These are phyloP conservation scores for Phyllosticta capitalensis DNA, from an alignment of 2,329 filamentous ascomycete genomes.

Conservation along the genomic window DNA sequence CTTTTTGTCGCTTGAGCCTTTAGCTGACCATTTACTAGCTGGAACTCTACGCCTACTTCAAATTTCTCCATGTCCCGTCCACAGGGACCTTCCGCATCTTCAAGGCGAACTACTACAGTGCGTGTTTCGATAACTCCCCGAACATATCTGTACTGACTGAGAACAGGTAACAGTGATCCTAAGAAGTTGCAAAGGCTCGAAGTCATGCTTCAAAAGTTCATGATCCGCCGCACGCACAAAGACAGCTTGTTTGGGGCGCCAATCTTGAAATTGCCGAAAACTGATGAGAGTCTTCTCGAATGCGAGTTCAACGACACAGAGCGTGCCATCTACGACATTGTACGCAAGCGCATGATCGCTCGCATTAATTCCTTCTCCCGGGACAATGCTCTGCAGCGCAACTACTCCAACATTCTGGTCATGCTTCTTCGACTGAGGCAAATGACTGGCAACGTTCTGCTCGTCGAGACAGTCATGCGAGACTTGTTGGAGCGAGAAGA, in stretches of 20 bases:
- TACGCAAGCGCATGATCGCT: conserved; percentile 34
- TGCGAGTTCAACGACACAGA: conserved; percentile 46
- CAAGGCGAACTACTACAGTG: conserved; percentile 35
- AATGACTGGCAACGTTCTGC: conserved; percentile 40
- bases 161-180: conserved; percentile 8
- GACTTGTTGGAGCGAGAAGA: conserved; percentile 37
- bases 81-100: conserved; percentile 34
- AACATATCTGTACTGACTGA: neutral
- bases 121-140: neutral
- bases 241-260: conserved; percentile 45
- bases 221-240: conserved; percentile 47
- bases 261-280: conserved; percentile 45
- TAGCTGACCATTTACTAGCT: conserved; percentile 15
- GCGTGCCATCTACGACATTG: conserved; percentile 44
- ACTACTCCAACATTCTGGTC: conserved; percentile 31
- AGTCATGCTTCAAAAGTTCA: conserved; percentile 34
- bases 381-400: conserved; percentile 19
- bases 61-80: conserved; percentile 33
- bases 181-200: conserved; percentile 27
- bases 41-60: conserved; percentile 34
- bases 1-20: neutral
- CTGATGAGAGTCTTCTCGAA: conserved; percentile 33
- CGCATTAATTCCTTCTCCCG: conserved; percentile 30
- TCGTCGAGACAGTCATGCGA: conserved; percentile 37
- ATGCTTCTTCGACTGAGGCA: conserved; percentile 44